Base-by-base conservation (phyloP, 768 basidiomycete species). In the Hysterangium stoloniferum region DNA sequence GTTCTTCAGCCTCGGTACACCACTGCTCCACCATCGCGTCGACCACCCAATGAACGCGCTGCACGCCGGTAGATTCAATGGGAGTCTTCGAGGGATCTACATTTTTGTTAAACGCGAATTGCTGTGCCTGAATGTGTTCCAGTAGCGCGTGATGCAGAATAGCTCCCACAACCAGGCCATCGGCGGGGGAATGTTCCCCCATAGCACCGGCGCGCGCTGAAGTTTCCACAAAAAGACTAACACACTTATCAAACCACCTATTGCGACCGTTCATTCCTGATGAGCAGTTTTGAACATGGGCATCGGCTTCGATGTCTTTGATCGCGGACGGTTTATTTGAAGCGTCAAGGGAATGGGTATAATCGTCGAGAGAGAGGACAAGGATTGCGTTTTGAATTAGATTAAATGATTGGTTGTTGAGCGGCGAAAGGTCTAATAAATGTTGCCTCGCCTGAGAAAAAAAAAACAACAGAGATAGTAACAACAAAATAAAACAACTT, bases 121-220 rank as follows among this genome's bases (percentile, higher is more conserved):
- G 67, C 64, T 69, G 62, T 15, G 63, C 57, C 51, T 86, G 79
- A 9, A 93, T 71, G 6, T 78, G 78, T 58, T 86, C 74, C 0
- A 79, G 77, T 32, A 96, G 68, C 1, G 82, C 82, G 58, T 88
- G 94, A 57, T 96, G 91, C 28, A 81, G 80, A 6, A 87, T 80
- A 42, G 92, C 84, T 54, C 86, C 88, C 0, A 93, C 93, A 2
- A 94, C 81, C 12, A 97, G 71, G 1, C 93, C 95, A 55, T 96
- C 94, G 52, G 84, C 84, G 0, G 88, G 84, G 0, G 89, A 86
- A 63, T 95, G 93, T 66, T 97, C 94, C 4, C 94, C 94, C 59
- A 81, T 79, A 35, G 86, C 85, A 33, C 91, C 88, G 5, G 89
- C 87, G 32, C 88, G 81, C 2, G 84, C 82, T 48, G 84, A 86